Base-by-base conservation (phyloP, 1,284 basidiomycete species). In the Leucoagaricus sp. region DNA sequence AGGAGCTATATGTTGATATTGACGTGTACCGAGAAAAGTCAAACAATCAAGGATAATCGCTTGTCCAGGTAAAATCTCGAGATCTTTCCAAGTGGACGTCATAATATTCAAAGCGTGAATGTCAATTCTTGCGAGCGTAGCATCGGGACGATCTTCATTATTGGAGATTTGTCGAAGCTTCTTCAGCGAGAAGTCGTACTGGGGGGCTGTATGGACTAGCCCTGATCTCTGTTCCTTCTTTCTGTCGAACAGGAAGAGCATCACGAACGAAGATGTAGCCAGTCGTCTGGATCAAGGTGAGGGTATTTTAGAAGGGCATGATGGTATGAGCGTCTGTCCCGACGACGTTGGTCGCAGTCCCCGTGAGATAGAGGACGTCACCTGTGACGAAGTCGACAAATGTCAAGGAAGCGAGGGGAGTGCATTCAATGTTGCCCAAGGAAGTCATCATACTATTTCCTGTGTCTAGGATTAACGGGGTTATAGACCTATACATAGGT, bases 371-470 rank as follows among this genome's bases (percentile, higher is more conserved):
- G 7, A 88, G 75, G 19, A 88, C 72, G 49, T 80, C 71, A 3
- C 86, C 85, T 0, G 75, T 77, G 2, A 64, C 68, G 62, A 85
- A 87, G 13, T 78, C 75, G n/a, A 81, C 65, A 54, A 87, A 79
- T 1, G 82, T 80, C 38, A 86, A 67, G 1, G 78, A 79, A 5
- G 84, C 85, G 2, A 81, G 62, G 0, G 80, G 77, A 0, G 82
- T 83, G 4, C 72, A 76, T 61, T 85, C 81, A 34, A 87, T 79
- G 62, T 87, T 87, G 13, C 86, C 85, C 4, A 88, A 73, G 1
- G 85, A 85, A 0, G 80, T 78, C n/a, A 8, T 42, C 21, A n/a
- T 42, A 7, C 6, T 42, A 8, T 42, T 86, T 1, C 85, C 84
- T 85, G 58, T 21, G 3, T 17, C 23, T n/a, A 38, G 52, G 26